Base-by-base conservation (phyloP, 2,329 filamentous ascomycete species). In the Xylaria sp. region DNA sequence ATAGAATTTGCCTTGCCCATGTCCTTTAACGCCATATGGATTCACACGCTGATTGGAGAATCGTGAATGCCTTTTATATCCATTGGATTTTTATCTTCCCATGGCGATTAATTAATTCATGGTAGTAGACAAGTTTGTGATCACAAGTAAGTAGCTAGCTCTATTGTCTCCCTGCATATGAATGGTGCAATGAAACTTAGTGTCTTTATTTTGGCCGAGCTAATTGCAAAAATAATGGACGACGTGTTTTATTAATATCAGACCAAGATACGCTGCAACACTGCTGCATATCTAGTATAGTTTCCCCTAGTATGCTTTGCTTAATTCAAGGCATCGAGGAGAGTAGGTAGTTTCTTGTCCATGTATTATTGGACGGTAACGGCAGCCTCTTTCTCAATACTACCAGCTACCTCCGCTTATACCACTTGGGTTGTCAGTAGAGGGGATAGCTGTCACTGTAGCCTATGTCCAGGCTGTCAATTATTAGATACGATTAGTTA, bases 401-500 rank as follows among this genome's bases (percentile, higher is more conserved):
- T 73, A 63, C 60, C 41, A 74, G 33, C 29, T 71, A 68, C 55
- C 41, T 65, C 25, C 67, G 46, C 48, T 70, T 54, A 49, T 70
- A 58, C 72, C 72, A 73, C n/a, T 63, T 60, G 6, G 73, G 72
- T 44, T 71, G 31, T 72, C 72, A 75, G 3, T 70, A 72, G 19
- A 75, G 55, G 11, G 56, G 60, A 35, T 62, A 56, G 5, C 62
- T 41, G 38, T 72, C 70, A 0, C 64, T 53, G 3, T 68, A 46
- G 35, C 70, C 52, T 13, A 73, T 37, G 4, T 71, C 56, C 19
- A 54, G 61, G 3, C 63, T 66, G 19, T 35, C 2, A 43, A 55
- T 17, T 10, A n/a, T 60, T 11, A 54, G 47, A 49, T 49, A 21
- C 43, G 35, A 25, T 48, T 3, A 6, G n/a, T 21, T 47, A 23